Evolutionary conservation across 2,329 filamentous ascomycete genomes (phyloP).

Genomic region (Karstenula rhodostoma): DNA sequence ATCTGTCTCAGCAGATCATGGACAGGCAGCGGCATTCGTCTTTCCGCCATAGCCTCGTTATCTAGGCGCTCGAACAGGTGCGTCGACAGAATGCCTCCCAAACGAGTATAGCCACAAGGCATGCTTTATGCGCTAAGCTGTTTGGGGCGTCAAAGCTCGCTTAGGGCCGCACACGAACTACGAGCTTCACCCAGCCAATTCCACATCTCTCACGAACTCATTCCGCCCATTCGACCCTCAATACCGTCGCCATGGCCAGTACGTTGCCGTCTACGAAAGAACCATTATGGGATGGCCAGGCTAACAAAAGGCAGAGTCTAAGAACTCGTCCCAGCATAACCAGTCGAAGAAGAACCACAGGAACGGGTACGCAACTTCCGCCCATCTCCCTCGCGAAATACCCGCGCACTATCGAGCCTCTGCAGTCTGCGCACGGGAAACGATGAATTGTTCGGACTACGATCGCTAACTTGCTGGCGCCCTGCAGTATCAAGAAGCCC

Average conservation of each 20-base stretch:
- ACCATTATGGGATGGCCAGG: slow-evolving; percentile 24
- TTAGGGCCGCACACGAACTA: no score
- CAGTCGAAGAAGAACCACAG: slow-evolving; percentile 98
- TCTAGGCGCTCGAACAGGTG: no score
- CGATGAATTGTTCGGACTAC: slow-evolving; percentile 11
- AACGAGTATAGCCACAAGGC: no score
- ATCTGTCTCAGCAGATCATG: no score
- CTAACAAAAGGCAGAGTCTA: slow-evolving; percentile 76
- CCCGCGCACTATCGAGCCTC: not conserved
- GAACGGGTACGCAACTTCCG: slow-evolving; percentile 80
- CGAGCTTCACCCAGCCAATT: no score
- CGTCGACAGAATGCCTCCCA: no score
- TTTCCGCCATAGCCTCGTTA: no score
- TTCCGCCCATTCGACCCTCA: slow-evolving; percentile 38
- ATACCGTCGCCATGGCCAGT: slow-evolving; percentile 73
- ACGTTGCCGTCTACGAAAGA: slow-evolving; percentile 51
- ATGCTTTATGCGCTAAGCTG: no score
- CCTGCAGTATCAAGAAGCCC: slow-evolving; percentile 97
- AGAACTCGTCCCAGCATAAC: slow-evolving; percentile 99
- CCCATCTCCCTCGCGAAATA: not conserved
- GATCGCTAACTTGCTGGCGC: slow-evolving; percentile 29
- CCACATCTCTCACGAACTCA: slow-evolving; percentile 7
- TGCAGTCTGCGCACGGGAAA: not conserved
- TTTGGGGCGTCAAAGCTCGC: no score
- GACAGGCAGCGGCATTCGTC: no score